These are phyloP conservation scores for Mayamaea pseudoterrestris DNA, from an alignment of 108 stramenopile genomes.

Conservation along the genomic window DNA sequence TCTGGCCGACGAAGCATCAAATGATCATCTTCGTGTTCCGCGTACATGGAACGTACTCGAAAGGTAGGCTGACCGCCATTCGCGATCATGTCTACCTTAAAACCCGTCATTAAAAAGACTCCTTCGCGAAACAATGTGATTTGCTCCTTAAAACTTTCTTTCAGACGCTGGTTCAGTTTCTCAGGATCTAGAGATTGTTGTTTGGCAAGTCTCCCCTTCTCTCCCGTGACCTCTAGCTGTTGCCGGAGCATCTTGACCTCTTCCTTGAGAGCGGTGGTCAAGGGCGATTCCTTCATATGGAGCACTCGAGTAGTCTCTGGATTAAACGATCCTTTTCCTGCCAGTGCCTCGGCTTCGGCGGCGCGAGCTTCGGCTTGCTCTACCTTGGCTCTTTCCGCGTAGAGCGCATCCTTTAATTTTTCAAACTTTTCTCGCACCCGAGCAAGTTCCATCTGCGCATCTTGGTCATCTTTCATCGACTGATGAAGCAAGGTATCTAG, in stretches of 20 bases:
- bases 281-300: slow-evolving; percentile 66
- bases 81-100: slow-evolving; percentile 84
- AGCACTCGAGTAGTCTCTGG: slow-evolving; percentile 56
- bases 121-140: slow-evolving; percentile 85
- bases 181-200: slow-evolving; percentile 52
- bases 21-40: slow-evolving; percentile 82
- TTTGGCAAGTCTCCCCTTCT: neutral
- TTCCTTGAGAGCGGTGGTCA: slow-evolving; percentile 47
- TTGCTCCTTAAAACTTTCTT: slow-evolving; percentile 84
- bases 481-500: slow-evolving; percentile 8
- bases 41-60: slow-evolving; percentile 86
- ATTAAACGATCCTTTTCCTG: slow-evolving; percentile 83
- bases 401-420: slow-evolving; percentile 57
- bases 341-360: slow-evolving; percentile 51
- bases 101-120: slow-evolving; percentile 88
- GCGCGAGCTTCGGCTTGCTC: slow-evolving; percentile 55
- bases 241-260: slow-evolving; percentile 46
- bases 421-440: slow-evolving; percentile 66
- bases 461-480: slow-evolving; percentile 7
- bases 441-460: slow-evolving; percentile 16
- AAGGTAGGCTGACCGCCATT: slow-evolving; percentile 51
- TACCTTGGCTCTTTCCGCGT: slow-evolving; percentile 64
- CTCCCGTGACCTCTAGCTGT: slow-evolving; percentile 37
- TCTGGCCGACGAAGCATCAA: slow-evolving; percentile 81
- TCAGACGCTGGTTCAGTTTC: slow-evolving; percentile 82